Conservation (phyloP, 2,329 filamentous ascomycete genomes). For the Fusarium metavorans region DNA sequence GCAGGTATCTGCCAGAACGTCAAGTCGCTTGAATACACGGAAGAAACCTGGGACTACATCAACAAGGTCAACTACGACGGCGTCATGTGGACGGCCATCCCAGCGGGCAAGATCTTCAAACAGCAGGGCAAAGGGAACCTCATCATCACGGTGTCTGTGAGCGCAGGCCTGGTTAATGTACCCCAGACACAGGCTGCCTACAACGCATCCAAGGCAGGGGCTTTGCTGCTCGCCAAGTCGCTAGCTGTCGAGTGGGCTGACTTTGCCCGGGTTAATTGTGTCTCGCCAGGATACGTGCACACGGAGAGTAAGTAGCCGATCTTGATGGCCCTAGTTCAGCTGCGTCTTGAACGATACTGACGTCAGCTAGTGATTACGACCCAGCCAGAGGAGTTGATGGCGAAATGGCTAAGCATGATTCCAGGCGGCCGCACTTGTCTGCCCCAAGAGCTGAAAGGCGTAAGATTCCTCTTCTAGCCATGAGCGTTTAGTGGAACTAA, state of each 20-base stretch:
- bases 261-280: slow-evolving; percentile 76
- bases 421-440: slow-evolving; percentile 4
- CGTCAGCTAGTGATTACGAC: not conserved
- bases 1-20: not conserved
- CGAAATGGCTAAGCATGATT: slow-evolving; percentile 15
- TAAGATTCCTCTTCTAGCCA: not conserved
- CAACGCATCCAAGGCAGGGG: slow-evolving; percentile 56
- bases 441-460: not conserved
- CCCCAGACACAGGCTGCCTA: slow-evolving; percentile 37
- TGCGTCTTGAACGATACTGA: too few relatives aligned
- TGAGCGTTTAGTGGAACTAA: not conserved
- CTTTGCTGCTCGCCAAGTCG: slow-evolving; percentile 64
- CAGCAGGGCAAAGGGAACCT: not conserved
- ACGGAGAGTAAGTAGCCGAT: not conserved
- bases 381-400: slow-evolving; percentile 12
- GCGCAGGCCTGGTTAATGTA: not conserved
- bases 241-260: slow-evolving; percentile 79
- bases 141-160: not conserved
- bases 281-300: slow-evolving; percentile 67
- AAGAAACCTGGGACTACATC: not conserved
- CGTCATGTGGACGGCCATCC: not conserved
- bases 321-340: too few relatives aligned
- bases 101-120: not conserved
- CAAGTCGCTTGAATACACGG: not conserved
- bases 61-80: not conserved